phyloP scores from a whole-genome alignment of 495 filamentous ascomycete species.

The Lophiotrema nucula region DNA sequence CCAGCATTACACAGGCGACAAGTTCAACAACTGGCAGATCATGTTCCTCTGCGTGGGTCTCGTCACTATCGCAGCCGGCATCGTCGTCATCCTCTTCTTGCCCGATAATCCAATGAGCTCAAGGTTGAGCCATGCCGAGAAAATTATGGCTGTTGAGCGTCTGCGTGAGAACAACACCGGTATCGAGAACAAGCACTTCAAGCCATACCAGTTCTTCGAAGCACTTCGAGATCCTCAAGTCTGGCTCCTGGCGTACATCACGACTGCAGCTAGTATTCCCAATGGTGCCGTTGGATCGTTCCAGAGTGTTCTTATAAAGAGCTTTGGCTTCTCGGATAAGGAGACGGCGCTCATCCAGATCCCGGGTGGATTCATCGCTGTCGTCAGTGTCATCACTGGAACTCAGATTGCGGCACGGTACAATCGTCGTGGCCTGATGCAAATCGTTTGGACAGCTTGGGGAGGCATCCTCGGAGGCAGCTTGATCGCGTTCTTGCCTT shows the following conservation, averaged over 20 bases:
- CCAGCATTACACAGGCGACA: not conserved
- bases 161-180: conserved; percentile 29
- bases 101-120: conserved; percentile 54
- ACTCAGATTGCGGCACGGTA: conserved; percentile 17
- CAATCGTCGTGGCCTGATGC: conserved; percentile 12
- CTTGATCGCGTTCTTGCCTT: conserved; percentile 15
- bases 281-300: conserved; percentile 61
- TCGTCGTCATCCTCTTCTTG: conserved; percentile 29
- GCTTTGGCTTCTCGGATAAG: conserved; percentile 57
- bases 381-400: conserved; percentile 6
- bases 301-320: conserved; percentile 60
- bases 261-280: conserved; percentile 54
- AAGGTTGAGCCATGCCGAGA: conserved; percentile 21
- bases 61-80: conserved; percentile 51
- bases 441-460: conserved; percentile 6
- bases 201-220: conserved; percentile 53
- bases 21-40: conserved; percentile 32
- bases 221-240: conserved; percentile 60
- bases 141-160: conserved; percentile 24
- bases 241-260: conserved; percentile 62
- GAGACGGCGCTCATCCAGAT: conserved; percentile 43
- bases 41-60: conserved; percentile 44
- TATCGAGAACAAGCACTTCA: conserved; percentile 33
- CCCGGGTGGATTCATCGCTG: conserved; percentile 2
- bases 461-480: conserved; percentile 13